Evolutionary conservation across 768 basidiomycete species (phyloP).

Genomic region (Suillus decipiens): DNA sequence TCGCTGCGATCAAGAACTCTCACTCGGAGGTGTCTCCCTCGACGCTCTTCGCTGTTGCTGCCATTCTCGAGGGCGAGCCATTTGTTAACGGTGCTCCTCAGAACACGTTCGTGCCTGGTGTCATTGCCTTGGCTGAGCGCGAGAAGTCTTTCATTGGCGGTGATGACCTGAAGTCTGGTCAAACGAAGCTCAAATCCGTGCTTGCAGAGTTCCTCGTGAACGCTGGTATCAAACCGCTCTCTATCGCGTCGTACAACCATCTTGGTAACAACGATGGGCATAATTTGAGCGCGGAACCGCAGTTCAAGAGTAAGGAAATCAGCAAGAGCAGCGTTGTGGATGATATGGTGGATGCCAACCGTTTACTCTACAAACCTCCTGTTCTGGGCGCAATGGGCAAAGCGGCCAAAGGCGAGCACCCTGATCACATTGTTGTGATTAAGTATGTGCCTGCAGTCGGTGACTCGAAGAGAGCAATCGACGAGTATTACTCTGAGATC

Average conservation of each 20-base stretch:
- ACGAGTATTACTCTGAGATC: conserved; percentile 98
- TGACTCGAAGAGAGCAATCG: conserved; percentile 98
- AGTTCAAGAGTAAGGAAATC: conserved; percentile 99
- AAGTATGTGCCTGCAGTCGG: conserved; percentile 97
- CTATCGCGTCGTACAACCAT: conserved; percentile 98
- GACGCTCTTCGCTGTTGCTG: conserved; percentile 92
- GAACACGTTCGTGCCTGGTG: conserved; percentile 98
- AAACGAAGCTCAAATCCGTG: conserved; percentile 97
- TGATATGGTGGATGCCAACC: conserved; percentile 95
- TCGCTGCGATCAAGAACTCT: conserved; percentile 77
- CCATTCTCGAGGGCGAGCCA: conserved; percentile 92
- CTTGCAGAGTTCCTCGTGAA: conserved; percentile 98
- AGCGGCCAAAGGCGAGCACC: conserved; percentile 88
- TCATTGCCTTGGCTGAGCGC: conserved; percentile 89
- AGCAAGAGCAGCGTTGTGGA: conserved; percentile 96
- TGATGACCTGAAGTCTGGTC: conserved; percentile 97
- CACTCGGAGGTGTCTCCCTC: conserved; percentile 97
- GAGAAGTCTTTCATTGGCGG: conserved; percentile 93
- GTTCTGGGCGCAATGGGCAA: conserved; percentile 53
- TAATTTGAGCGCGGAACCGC: conserved; percentile 85
- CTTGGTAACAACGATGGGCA: conserved; percentile 97
- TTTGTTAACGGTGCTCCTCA: conserved; percentile 98
- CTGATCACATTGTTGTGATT: conserved; percentile 96
- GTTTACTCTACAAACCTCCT: conserved; percentile 86
- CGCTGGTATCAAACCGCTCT: conserved; percentile 96